Base-by-base conservation (phyloP, 2,329 filamentous ascomycete species). In the Aspergillus aculeatinus region DNA sequence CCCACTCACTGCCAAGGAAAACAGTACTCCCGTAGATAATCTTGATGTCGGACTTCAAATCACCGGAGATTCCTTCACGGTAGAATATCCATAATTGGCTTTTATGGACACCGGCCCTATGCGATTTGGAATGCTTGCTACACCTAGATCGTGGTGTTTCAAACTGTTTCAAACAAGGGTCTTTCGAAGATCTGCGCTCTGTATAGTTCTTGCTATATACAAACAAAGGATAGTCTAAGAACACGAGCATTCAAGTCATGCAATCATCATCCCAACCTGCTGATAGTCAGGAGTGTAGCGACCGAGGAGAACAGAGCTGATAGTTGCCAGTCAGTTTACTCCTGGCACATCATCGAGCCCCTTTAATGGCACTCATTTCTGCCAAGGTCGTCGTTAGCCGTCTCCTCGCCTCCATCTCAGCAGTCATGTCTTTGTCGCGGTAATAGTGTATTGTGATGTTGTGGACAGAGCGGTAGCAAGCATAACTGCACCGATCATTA, bases 361-460 rank as follows among this genome's bases (percentile, higher is more conserved):
- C 52, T 60, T 48, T 59, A 42, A 70, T 58, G 4, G 60, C 62
- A 10, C 65, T 57, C 69, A 78, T 70, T 19, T 71, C 64, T 33
- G 68, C 63, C 31, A 78, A 63, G 0, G 66, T 67, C 11, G 65
- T 63, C 16, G 70, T 77, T 55, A 78, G 65, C 55, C 60, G 69
- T 60, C 76, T 71, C 49, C 76, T 74, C 16, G 73, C 73, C 49
- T 71, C 64, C 54, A 77, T 74, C 57, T 78, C 76, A 39, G 67
- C 69, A n/a, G 67, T 60, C 54, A 73, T 71, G 39, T 75, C 67
- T 56, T 68, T 68, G 44, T 70, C 68, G 58, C 74, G 75, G 60
- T 77, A 78, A 55, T 77, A 78, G 55, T 77, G 75, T 35, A 73
- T 66, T 4, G 73, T 73, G 52, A 78, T 73, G 39, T 64, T 69